A percentile compares a stretch with the other conserved stretches of the same genome.
These are phyloP conservation scores for Lactarius hengduanensis DNA, from an alignment of 768 basidiomycete species.

Conservation along the genomic window DNA sequence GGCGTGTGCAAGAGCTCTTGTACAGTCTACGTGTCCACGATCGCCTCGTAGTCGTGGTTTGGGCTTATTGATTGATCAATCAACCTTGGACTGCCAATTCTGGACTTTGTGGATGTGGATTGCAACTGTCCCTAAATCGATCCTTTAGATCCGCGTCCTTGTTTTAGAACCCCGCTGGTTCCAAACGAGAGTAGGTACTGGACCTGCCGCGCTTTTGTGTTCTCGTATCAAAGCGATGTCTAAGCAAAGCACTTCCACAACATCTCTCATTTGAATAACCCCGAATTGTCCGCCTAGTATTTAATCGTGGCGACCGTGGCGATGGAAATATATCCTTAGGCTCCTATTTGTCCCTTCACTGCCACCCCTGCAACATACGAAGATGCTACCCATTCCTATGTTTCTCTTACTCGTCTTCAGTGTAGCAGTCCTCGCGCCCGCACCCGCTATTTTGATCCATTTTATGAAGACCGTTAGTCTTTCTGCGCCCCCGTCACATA, in stretches of 20 bases:
- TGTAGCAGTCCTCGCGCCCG: constrained; percentile 15
- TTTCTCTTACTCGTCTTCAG: constrained; percentile 18
- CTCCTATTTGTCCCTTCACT: not conserved
- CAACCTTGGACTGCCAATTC: not conserved
- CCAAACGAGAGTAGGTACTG: not conserved
- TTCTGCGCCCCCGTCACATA: not conserved
- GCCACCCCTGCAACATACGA: not conserved
- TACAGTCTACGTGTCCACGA: not conserved
- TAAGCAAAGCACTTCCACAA: constrained; percentile 19
- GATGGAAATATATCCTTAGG: constrained; percentile 3
- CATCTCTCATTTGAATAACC: not conserved
- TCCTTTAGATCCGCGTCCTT: not conserved
- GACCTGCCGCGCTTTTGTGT: constrained; percentile 5
- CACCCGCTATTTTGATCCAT: constrained; percentile 2
- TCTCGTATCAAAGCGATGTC: constrained; percentile 8
- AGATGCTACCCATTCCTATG: constrained; percentile 19
- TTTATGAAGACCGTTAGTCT: constrained; percentile 11
- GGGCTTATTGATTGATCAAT: constrained; percentile 4
- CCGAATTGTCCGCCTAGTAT: not conserved
- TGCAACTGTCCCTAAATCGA: not conserved
- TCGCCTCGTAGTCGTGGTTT: not conserved
- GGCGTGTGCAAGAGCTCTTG: not conserved
- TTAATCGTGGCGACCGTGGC: constrained; percentile 12
- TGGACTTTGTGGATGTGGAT: constrained; percentile 11
- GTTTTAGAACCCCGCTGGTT: constrained; percentile 16